phyloP scores from a whole-genome alignment of 2,329 filamentous ascomycete species.

The Cladosporium sphaerospermum region DNA sequence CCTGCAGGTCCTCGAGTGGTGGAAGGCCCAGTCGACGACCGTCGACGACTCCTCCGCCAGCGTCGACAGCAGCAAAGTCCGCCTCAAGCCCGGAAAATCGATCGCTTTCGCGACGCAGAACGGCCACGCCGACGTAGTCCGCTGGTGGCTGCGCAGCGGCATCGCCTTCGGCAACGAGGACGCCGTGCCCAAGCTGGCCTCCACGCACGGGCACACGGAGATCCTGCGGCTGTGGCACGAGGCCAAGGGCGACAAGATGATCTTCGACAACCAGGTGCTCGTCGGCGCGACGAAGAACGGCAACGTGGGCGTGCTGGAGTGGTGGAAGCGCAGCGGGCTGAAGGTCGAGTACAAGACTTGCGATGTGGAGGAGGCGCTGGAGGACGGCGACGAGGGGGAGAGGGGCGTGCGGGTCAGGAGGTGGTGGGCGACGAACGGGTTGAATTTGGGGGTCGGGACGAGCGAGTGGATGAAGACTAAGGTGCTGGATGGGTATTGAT shows the following conservation, averaged over 20 bases:
- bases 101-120: constrained; percentile 79
- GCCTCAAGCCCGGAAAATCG: constrained; percentile 75
- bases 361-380: constrained; percentile 89
- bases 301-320: constrained; percentile 77
- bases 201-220: constrained; percentile 74
- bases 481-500: constrained; percentile 42
- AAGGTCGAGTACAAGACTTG: constrained; percentile 89
- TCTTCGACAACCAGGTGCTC: constrained; percentile 76
- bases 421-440: constrained; percentile 84
- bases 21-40: constrained; percentile 55
- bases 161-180: constrained; percentile 77
- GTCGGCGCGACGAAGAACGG: constrained; percentile 84
- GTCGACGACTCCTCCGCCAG: constrained; percentile 23
- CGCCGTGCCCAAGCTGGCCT: constrained; percentile 75
- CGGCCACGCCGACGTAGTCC: constrained; percentile 68
- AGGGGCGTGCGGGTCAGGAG: constrained; percentile 66
- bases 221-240: constrained; percentile 79
- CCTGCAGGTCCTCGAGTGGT: constrained; percentile 86
- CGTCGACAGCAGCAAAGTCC: constrained; percentile 34
- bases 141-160: constrained; percentile 81
- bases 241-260: constrained; percentile 67
- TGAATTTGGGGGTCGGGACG: constrained; percentile 74
- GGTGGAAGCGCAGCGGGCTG: constrained; percentile 77
- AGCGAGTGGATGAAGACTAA: constrained; percentile 86
- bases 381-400: constrained; percentile 67